Percentiles rank a stretch among this genome's conserved stretches.
Conservation (phyloP, 176 grass and related monocot genomes). For the Secale cereale region DNA sequence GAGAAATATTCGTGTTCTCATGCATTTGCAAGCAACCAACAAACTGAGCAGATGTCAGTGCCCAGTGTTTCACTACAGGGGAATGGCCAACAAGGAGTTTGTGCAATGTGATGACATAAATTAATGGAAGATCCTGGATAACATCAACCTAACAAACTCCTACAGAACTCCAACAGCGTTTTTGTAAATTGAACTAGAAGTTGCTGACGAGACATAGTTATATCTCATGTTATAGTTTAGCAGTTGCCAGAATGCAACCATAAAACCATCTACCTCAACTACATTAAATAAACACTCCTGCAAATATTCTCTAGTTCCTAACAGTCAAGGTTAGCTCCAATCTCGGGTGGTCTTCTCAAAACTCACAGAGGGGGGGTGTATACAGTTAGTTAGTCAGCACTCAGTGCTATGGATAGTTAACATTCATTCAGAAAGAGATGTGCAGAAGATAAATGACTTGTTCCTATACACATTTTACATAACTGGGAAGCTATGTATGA, state of each 20-base stretch:
- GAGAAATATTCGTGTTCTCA: background rate
- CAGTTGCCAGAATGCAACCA: constrained; percentile 2
- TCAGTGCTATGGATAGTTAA: background rate
- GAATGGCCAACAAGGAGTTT: background rate
- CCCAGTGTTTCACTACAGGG: background rate
- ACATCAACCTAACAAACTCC: constrained; percentile 2
- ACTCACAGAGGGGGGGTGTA: background rate
- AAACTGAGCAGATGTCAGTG: background rate
- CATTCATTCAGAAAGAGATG: background rate
- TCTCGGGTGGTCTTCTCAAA: background rate
- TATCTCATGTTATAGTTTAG: constrained; percentile 6
- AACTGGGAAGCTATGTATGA: background rate
- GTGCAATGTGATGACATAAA: background rate
- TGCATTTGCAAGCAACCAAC: background rate
- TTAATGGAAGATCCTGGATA: constrained; percentile 12
- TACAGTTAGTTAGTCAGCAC: background rate
- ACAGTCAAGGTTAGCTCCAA: constrained; percentile 3
- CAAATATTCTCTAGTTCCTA: background rate
- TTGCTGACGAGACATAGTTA: background rate
- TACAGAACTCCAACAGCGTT: background rate
- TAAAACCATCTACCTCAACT: background rate
- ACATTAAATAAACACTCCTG: background rate
- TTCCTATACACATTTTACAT: background rate
- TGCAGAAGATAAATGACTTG: background rate
- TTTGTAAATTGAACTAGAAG: background rate